Percentiles rank a stretch among this genome's conserved stretches.
Evolutionary conservation across 2,329 filamentous ascomycete species (phyloP).

Genomic region (Didymella pinodella): DNA sequence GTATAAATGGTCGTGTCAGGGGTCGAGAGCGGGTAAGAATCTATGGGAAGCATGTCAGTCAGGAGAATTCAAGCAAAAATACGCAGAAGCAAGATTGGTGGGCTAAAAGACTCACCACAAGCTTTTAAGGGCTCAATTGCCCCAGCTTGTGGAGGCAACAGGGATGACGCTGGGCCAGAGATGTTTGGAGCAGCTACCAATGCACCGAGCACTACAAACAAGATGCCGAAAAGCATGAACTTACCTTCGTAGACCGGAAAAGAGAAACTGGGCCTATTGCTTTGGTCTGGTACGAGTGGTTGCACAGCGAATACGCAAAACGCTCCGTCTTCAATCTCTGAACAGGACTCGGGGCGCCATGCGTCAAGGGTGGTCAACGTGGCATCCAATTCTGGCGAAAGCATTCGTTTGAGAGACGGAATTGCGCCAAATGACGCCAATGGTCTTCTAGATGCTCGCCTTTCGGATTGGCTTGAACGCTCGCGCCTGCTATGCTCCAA

Average conservation of each 20-base stretch:
- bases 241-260: neutral
- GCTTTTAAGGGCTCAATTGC: neutral
- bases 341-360: constrained; percentile 13
- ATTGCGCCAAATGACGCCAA: constrained; percentile 1
- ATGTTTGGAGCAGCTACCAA: neutral
- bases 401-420: neutral
- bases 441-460: constrained; percentile 7
- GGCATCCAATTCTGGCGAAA: constrained; percentile 13
- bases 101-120: neutral
- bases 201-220: neutral
- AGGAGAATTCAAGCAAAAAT: neutral
- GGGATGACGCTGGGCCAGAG: neutral
- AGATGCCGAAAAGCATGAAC: neutral
- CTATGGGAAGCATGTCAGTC: neutral
- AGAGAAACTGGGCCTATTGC: neutral
- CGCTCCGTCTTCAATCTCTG: constrained; percentile 8
- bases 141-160: neutral
- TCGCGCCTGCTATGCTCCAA: neutral
- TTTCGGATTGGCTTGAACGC: neutral
- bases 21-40: neutral
- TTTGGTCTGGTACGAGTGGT: neutral
- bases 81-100: neutral
- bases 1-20: neutral
- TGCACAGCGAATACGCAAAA: constrained; percentile 18
- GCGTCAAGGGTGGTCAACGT: constrained; percentile 12